Conservation (phyloP, 371 early-diverging fungal genomes). For the Mucor piriformis region DNA sequence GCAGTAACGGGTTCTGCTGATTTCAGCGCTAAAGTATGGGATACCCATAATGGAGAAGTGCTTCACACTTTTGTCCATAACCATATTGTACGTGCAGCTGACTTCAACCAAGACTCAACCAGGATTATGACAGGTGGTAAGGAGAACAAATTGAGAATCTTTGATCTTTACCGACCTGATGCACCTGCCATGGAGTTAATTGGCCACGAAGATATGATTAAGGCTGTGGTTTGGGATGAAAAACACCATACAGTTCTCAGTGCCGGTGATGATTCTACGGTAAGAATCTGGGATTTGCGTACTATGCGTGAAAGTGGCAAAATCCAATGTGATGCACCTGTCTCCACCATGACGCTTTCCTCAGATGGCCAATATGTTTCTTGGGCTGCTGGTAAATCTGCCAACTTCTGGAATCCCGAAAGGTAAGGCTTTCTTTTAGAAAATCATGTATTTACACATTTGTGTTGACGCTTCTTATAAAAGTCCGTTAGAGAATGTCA, state of each 20-base stretch:
- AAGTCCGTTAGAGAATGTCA: conserved; percentile 22
- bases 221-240: conserved; percentile 75
- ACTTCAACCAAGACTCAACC: conserved; percentile 70
- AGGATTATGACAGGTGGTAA: conserved; percentile 80
- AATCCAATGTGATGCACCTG: conserved; percentile 60
- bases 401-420: conserved; percentile 74
- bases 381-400: conserved; percentile 75
- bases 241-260: conserved; percentile 58
- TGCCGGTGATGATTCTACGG: conserved; percentile 64
- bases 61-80: conserved; percentile 71
- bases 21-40: conserved; percentile 87
- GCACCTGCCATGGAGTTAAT: conserved; percentile 53
- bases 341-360: conserved; percentile 74
- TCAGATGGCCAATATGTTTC: conserved; percentile 69
- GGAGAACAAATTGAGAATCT: conserved; percentile 79
- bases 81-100: conserved; percentile 84
- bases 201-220: conserved; percentile 67
- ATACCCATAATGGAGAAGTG: conserved; percentile 74
- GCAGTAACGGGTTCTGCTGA: conserved; percentile 92
- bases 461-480: too few species aligned
- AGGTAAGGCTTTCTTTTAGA: too few species aligned
- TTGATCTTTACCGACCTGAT: conserved; percentile 74
- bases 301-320: conserved; percentile 61
- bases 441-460: background rate
- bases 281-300: conserved; percentile 77